Evolutionary conservation across 2,329 filamentous ascomycete genomes (phyloP).

Genomic region (Westerdykella aurantiaca): DNA sequence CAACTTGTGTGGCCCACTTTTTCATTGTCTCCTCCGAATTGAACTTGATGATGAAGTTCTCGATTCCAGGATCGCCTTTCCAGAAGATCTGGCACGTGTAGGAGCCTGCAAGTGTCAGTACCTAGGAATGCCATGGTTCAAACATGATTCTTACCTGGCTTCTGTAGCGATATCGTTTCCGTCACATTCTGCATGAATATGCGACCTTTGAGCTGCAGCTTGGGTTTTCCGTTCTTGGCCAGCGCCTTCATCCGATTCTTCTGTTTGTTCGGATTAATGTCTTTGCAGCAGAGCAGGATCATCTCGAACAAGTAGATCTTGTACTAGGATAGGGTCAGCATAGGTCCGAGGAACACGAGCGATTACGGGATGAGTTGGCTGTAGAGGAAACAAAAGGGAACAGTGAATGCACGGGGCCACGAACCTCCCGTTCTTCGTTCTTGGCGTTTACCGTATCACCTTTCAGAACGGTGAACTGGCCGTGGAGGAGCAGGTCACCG

Average conservation of each 20-base stretch:
- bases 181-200: constrained; percentile 99
- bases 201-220: constrained; percentile 85
- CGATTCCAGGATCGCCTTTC: constrained; percentile 92
- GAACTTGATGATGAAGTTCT: constrained; percentile 95
- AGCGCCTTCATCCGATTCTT: constrained; percentile 63
- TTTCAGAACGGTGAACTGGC: constrained; percentile 87
- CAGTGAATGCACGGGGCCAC: constrained; percentile 22
- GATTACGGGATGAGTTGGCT: background rate
- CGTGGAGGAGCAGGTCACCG: constrained; percentile 79
- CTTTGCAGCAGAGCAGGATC: constrained; percentile 95
- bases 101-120: constrained; percentile 54
- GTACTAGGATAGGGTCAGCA: constrained; percentile 55
- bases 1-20: constrained; percentile 80
- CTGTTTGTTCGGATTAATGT: constrained; percentile 76
- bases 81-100: constrained; percentile 98
- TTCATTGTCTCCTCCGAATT: constrained; percentile 86
- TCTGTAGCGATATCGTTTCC: constrained; percentile 80
- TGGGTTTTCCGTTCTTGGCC: constrained; percentile 65
- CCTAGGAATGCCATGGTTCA: background rate
- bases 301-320: constrained; percentile 96
- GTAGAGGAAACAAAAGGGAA: background rate
- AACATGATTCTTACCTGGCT: constrained; percentile 62
- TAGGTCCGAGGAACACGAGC: background rate
- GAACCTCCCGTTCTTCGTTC: constrained; percentile 85
- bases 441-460: constrained; percentile 65